Evolutionary conservation across 495 filamentous ascomycete species (phyloP).

Genomic region (Chaetomium fimeti): DNA sequence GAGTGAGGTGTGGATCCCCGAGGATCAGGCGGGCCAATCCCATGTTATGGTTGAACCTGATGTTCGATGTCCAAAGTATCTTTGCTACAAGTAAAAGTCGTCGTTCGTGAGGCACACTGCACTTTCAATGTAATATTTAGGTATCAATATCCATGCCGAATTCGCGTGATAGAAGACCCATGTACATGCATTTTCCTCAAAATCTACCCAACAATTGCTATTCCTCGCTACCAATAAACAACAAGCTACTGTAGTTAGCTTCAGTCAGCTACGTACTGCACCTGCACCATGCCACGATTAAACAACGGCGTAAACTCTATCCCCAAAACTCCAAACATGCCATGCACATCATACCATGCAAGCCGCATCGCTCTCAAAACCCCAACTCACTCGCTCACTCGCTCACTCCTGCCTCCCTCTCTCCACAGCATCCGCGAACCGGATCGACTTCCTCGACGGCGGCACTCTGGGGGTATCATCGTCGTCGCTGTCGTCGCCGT

Average conservation of each 20-base stretch:
- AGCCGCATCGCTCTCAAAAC: neutral
- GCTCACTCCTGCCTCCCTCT: slow-evolving; percentile 12
- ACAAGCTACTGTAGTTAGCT: neutral
- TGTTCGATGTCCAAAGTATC: no score
- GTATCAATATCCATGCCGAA: no score
- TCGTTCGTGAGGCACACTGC: no score
- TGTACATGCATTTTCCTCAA: neutral
- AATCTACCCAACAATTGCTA: slow-evolving; percentile 14
- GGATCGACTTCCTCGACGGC: slow-evolving; percentile 43
- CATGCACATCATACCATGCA: neutral
- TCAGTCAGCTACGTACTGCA: neutral
- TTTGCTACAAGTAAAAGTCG: neutral
- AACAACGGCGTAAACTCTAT: neutral
- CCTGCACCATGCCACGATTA: neutral
- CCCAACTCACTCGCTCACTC: neutral
- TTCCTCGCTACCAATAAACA: slow-evolving; percentile 9
- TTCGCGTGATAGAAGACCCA: no score
- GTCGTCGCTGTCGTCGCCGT: slow-evolving; percentile 62
- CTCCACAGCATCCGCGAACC: slow-evolving; percentile 46
- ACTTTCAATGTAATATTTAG: no score
- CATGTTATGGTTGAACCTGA: slow-evolving; percentile 7
- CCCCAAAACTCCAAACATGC: slow-evolving; percentile 9
- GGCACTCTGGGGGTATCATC: slow-evolving; percentile 55
- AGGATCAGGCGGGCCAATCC: slow-evolving; percentile 18
- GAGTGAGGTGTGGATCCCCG: slow-evolving; percentile 10